Evolutionary conservation across 495 filamentous ascomycete species (phyloP), one percentile per base, ranked within the genome.

Genomic region (Neurospora sp.): DNA sequence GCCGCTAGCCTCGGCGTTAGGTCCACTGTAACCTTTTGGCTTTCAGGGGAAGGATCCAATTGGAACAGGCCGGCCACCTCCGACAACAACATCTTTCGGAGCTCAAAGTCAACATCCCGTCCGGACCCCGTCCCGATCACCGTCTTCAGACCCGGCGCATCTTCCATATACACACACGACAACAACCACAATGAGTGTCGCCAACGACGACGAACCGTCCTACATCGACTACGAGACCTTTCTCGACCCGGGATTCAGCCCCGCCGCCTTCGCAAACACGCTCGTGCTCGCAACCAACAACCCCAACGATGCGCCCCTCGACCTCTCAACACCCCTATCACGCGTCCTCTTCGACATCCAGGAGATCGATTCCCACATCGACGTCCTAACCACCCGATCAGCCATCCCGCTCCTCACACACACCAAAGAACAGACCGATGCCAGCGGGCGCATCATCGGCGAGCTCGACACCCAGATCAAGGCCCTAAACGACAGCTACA

Each of bases 201-300:
- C 40, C 65, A 44, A 78, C 69, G 77, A 79, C 27, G 83, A 84
- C 39, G 90, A 91, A 68, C 87, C 90, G 20, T 97, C 95, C 17
- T 99, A 99, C 84, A 94, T 99, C 80, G 94, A 99, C 86, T 97
- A 97, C 82, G 93, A 97, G 77, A 85, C 92, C 75, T 97, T 99
- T 82, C 87, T 97, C 74, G 89, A 92, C 75, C 94, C 95, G 3
- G 78, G 85, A 68, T 98, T 99, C 84, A 91, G 89, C 12, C 87
- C 96, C 3, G 80, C 90, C 61, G 81, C 88, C 40, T 98, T 97
- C 77, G 94, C 96, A 76, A 96, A 97, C 81, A 89, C 89, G 37
- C 89, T 99, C 53, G 92, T 98, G 40, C 88, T 93, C 40, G 86
- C 88, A 65, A 98, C 96, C 71, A 98, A 97, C 85, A 96, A 97